Evolutionary conservation across 2,329 filamentous ascomycete species (phyloP).

Genomic region (Talaromyces verruculosus): DNA sequence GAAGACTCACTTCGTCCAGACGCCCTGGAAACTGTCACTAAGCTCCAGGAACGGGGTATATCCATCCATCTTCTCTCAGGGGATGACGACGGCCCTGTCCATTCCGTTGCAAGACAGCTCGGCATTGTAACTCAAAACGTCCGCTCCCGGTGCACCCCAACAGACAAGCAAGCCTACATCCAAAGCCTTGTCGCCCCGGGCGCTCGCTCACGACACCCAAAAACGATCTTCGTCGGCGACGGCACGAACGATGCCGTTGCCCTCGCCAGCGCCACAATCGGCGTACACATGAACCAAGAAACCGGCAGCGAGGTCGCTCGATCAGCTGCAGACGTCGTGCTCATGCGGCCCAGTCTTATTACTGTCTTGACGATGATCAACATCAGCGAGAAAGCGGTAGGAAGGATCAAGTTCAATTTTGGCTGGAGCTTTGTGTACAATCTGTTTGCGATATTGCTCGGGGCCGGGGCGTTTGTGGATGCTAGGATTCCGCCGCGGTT

Average conservation of each 20-base stretch:
- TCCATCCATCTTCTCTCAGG: background rate
- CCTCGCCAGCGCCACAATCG: slow-evolving; percentile 68
- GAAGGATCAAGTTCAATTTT: slow-evolving; percentile 67
- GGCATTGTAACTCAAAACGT: background rate
- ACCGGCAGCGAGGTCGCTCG: slow-evolving; percentile 63
- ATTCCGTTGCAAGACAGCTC: background rate
- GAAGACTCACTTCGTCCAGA: background rate
- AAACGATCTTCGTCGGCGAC: slow-evolving; percentile 71
- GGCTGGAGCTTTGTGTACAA: slow-evolving; percentile 71
- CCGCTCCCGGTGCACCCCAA: background rate
- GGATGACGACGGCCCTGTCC: background rate
- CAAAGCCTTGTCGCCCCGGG: background rate
- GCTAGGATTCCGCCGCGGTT: slow-evolving; percentile 61
- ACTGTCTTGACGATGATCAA: slow-evolving; percentile 53
- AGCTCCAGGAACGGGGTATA: background rate
- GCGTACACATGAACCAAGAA: slow-evolving; percentile 63
- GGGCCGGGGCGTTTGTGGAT: slow-evolving; percentile 63
- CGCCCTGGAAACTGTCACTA: background rate
- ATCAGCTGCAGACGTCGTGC: slow-evolving; percentile 66
- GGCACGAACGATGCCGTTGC: slow-evolving; percentile 78
- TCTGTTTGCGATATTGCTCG: slow-evolving; percentile 64
- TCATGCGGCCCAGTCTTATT: slow-evolving; percentile 58
- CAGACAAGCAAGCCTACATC: slow-evolving; percentile 11
- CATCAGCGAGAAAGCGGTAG: slow-evolving; percentile 32
- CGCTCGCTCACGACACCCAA: background rate